A percentile compares a stretch with the other conserved stretches of the same genome.
Conservation (phyloP, 306 rosid species). For the Crataegus laevigata region DNA sequence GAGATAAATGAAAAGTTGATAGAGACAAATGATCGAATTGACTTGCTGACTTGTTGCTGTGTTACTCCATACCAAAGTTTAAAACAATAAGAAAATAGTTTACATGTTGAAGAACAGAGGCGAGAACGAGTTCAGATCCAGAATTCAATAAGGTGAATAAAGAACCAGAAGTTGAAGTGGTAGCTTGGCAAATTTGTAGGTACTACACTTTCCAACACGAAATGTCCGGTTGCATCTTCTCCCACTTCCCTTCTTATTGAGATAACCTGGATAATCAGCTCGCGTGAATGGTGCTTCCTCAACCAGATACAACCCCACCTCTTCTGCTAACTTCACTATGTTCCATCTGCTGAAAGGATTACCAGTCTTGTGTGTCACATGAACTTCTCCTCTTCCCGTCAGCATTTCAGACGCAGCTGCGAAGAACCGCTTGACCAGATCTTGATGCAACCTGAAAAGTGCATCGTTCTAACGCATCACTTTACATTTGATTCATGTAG, state of each 20-base stretch:
- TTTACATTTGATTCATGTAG: background rate
- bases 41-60: background rate
- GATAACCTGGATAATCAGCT: constrained; percentile 11
- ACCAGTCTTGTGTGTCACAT: constrained; percentile 30
- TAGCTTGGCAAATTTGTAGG: constrained; percentile 9
- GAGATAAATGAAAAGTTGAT: background rate
- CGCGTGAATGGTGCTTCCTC: background rate
- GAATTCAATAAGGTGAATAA: background rate
- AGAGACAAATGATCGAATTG: background rate
- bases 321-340: constrained; percentile 10
- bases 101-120: background rate
- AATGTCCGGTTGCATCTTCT: background rate
- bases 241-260: constrained; percentile 25
- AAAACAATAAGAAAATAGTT: background rate
- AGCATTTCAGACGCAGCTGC: constrained; percentile 15
- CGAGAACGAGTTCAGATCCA: background rate
- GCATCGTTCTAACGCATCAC: too few relatives aligned
- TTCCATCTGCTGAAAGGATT: constrained; percentile 22
- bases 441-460: constrained; percentile 18
- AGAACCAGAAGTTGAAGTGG: background rate
- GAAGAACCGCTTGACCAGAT: constrained; percentile 20
- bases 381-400: constrained; percentile 18
- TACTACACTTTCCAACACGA: constrained; percentile 22
- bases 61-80: background rate
- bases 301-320: background rate